A percentile compares a stretch with the other conserved stretches of the same genome.
Conservation (phyloP, 2,329 filamentous ascomycete genomes). For the Mollisia scopiformis region DNA sequence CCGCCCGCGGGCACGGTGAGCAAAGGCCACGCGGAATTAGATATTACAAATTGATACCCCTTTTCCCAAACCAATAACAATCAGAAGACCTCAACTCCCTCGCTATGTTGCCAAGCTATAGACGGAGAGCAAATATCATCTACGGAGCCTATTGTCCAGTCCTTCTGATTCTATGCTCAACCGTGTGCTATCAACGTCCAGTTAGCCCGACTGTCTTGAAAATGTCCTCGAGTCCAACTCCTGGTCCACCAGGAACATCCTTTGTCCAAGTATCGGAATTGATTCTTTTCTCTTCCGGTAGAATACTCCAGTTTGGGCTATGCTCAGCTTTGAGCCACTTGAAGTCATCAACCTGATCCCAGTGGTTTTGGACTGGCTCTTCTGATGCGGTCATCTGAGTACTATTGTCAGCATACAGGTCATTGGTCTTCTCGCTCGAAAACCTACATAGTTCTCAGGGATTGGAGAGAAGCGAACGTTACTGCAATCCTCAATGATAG, state of each 20-base stretch:
- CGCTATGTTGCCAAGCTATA: conserved; percentile 1
- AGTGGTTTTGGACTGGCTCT: conserved; percentile 62
- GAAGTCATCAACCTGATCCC: conserved; percentile 94
- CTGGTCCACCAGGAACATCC: conserved; percentile 65
- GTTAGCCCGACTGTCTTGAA: conserved; percentile 52
- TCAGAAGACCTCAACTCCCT: conserved; percentile 1
- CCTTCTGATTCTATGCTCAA: background rate
- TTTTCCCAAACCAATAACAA: background rate
- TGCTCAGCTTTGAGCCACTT: conserved; percentile 89
- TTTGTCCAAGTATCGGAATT: conserved; percentile 69
- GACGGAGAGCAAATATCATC: background rate
- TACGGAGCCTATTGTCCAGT: background rate
- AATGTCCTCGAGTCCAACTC: conserved; percentile 66
- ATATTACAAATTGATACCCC: background rate
- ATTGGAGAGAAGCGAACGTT: conserved; percentile 79
- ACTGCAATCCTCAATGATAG: conserved; percentile 90
- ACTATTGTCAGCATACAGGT: conserved; percentile 12
- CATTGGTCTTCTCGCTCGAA: background rate
- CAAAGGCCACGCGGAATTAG: background rate
- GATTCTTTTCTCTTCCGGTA: conserved; percentile 64
- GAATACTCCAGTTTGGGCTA: conserved; percentile 84
- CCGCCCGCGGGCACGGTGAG: background rate
- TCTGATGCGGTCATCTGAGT: conserved; percentile 29
- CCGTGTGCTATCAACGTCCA: background rate
- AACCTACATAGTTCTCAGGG: conserved; percentile 68